A percentile compares a stretch with the other conserved stretches of the same genome.
These are phyloP conservation scores for Fusarium denticulatum DNA, from an alignment of 2,329 filamentous ascomycete genomes.

Conservation along the genomic window DNA sequence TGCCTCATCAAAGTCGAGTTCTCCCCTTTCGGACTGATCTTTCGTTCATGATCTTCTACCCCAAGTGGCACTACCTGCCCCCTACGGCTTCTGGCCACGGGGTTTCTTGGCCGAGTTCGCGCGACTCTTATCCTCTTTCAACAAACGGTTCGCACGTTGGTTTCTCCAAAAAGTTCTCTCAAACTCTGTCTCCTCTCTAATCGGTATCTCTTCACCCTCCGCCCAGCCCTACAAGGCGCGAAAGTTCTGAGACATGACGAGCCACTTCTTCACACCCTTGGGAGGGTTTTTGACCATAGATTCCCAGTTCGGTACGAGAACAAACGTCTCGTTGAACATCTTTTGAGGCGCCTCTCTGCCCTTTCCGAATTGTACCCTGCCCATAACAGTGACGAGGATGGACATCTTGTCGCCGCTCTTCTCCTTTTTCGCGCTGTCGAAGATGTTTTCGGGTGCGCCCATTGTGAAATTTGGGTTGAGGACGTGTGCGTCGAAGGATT, in stretches of 20 bases:
- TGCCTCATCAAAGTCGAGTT: neutral
- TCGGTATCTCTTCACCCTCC: constrained; percentile 1
- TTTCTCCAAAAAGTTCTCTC: neutral
- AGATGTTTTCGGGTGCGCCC: constrained; percentile 61
- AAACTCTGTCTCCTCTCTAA: neutral
- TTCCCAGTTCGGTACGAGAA: constrained; percentile 82
- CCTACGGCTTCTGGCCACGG: constrained; percentile 15
- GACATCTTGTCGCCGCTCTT: constrained; percentile 69
- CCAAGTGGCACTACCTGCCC: neutral
- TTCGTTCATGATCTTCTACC: neutral
- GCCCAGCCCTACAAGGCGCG: constrained; percentile 57
- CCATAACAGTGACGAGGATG: constrained; percentile 78
- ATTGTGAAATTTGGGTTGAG: constrained; percentile 74
- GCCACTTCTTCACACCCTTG: constrained; percentile 66
- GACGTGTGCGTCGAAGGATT: constrained; percentile 80
- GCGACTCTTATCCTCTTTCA: constrained; percentile 15
- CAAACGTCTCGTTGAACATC: constrained; percentile 82
- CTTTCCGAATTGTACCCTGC: constrained; percentile 75
- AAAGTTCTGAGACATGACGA: constrained; percentile 79
- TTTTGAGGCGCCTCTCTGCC: constrained; percentile 70
- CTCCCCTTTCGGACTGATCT: neutral
- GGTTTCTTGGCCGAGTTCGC: constrained; percentile 20
- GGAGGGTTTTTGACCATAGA: constrained; percentile 62
- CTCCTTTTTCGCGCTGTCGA: constrained; percentile 55
- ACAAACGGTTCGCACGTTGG: neutral